Conservation (phyloP, 2,329 filamentous ascomycete genomes). For the Geosmithia morbida region DNA sequence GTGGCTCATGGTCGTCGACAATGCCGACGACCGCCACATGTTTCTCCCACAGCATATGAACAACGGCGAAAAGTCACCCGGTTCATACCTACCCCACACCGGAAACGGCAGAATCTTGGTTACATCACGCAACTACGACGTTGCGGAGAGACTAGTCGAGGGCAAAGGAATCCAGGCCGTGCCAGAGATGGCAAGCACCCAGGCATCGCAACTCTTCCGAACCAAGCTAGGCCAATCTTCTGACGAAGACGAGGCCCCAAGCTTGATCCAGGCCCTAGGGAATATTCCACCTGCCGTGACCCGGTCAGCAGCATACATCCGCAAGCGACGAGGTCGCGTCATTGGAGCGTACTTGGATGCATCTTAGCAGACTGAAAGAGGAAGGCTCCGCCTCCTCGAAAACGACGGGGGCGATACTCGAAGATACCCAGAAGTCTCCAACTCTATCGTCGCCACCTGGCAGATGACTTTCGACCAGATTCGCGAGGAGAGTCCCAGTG, state of each 20-base stretch:
- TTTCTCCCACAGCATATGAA: neutral
- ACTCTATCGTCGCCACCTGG: conserved; percentile 13
- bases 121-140: neutral
- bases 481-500: conserved; percentile 12
- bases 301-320: neutral
- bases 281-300: neutral
- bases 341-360: neutral
- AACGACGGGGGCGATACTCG: conserved; percentile 4
- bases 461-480: conserved; percentile 17
- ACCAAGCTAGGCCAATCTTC: neutral
- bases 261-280: neutral
- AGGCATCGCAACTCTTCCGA: neutral
- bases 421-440: conserved; percentile 6
- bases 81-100: neutral
- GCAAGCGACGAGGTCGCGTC: neutral
- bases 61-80: neutral
- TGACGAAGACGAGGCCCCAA: neutral
- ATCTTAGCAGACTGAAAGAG: neutral
- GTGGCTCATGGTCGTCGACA: neutral
- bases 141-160: neutral
- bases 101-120: neutral
- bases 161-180: neutral
- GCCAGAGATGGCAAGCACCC: neutral
- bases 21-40: neutral
- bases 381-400: conserved; percentile 6